Base-by-base conservation (phyloP, 2,329 filamentous ascomycete genomes). In the Pseudogymnoascus sp. region DNA sequence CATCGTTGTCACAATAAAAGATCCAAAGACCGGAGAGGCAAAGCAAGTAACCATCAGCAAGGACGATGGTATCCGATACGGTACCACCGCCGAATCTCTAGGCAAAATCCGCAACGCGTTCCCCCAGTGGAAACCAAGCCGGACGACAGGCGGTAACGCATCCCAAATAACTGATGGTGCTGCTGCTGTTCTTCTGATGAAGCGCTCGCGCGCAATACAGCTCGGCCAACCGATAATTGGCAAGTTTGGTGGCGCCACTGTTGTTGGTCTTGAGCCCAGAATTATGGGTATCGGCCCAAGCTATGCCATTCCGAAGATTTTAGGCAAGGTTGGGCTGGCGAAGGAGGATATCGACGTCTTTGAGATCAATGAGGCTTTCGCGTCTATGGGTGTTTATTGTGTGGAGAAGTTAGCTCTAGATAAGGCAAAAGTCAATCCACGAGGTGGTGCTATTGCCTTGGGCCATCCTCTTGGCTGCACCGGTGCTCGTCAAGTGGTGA, bases 301-400 rank as follows among this genome's bases (percentile, higher is more conserved):
- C 83, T 91, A 91, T 78, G 92, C 93, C 64, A 97, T 97, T 72
- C 93, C 93, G 67, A 89, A 92, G 74, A 91, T 91, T 5, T 85
- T 96, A 61, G 83, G 89, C 72, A 92, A 93, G 74, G 90, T 91
- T 0, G 91, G 91, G 64, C 84, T 97, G 69, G 80, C 79, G 72
- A 89, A 86, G 75, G 87, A 93, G 61, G 92, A 97, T 68, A 91
- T 97, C 39, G 93, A 97, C 74, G 91, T 97, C 72, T 97, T 84
- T 74, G 93, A 97, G 83, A 96, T 97, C 81, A 97, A 97, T 81
- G 93, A 97, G 83, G 93, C 93, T 0, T 97, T 97, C 76, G 93
- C 93, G 49, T 93, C 89, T 63, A 97, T 97, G 91, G 86, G 91
- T 75, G 77, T 97, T 69, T 97, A 90, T 86, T 97, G 91, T 76